Base-by-base conservation (phyloP, 768 basidiomycete genomes). In the Russula dissimulans region DNA sequence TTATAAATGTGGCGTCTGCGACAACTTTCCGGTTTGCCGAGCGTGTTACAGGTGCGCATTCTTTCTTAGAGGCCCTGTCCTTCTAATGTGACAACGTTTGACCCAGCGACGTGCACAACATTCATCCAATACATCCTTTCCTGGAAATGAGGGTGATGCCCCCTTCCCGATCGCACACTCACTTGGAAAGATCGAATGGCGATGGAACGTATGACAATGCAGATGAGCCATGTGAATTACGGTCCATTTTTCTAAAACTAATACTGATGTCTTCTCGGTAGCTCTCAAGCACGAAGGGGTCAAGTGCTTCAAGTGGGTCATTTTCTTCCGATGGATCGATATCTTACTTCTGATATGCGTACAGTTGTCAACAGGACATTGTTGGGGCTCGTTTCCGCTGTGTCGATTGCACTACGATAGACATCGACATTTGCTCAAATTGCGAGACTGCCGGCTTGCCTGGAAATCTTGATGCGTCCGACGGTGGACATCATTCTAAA, bases 311-410 rank as follows among this genome's bases (percentile, higher is more conserved):
- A 61, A 66, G 65, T 66, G 22, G 18, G 65, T 58, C n/a, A 12
- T 48, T 46, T 2, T 56, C n/a, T 29, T 9, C 43, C 3, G 8
- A 42, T n/a, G 6, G 18, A 11, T 32, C 55, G 18, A 67, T 36
- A 32, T 31, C 44, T 9, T 31, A 22, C n/a, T 8, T 38, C 47
- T 49, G 51, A 18, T 66, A n/a, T 5, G 5, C 15, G 10, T 14
- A 29, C 36, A 94, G 94, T 66, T 97, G 94, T 69, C 74, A 89
- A 60, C 84, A 86, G 65, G 91, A 93, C 65, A 95, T 97, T 63
- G 81, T 95, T 29, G 95, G 95, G 17, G 91, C 93, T 15, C 81
- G 91, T 4, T 97, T 93, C 72, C 95, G 93, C 67, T 97, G 95
- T 67, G 89, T 90, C 10, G 84, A 91, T 22, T 97, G 95, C 69